Percentiles rank a stretch among this genome's conserved stretches.
These are phyloP conservation scores for Phytophthora pisi DNA, from an alignment of 352 stramenopile genomes.

Conservation along the genomic window DNA sequence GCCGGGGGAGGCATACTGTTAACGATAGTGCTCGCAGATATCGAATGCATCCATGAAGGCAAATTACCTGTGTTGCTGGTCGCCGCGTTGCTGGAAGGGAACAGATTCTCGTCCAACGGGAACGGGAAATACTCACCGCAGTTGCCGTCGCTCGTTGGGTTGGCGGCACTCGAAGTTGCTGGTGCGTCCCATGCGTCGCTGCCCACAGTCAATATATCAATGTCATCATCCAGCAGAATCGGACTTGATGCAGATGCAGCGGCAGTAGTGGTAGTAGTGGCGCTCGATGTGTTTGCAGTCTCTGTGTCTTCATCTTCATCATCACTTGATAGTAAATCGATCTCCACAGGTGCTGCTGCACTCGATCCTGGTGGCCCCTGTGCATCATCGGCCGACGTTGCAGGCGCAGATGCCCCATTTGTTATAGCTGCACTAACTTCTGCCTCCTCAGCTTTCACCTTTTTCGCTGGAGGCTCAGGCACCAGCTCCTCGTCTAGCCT, in stretches of 20 bases:
- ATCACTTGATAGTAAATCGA: slow-evolving; percentile 76
- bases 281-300: slow-evolving; percentile 9
- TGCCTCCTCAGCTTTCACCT: slow-evolving; percentile 57
- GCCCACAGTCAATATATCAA: slow-evolving; percentile 68
- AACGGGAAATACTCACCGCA: slow-evolving; percentile 60
- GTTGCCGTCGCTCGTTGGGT: slow-evolving; percentile 36
- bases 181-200: slow-evolving; percentile 68
- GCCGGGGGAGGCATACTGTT: slow-evolving; percentile 29
- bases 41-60: slow-evolving; percentile 39
- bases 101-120: slow-evolving; percentile 65
- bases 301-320: slow-evolving; percentile 50
- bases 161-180: slow-evolving; percentile 17
- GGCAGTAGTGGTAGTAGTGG: slow-evolving; percentile 1
- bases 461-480: slow-evolving; percentile 49
- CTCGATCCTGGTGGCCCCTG: slow-evolving; percentile 29
- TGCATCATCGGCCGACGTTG: slow-evolving; percentile 12
- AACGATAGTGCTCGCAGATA: slow-evolving; percentile 42
- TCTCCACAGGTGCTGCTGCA: slow-evolving; percentile 58
- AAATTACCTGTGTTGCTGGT: slow-evolving; percentile 26
- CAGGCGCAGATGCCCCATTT: slow-evolving; percentile 13
- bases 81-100: slow-evolving; percentile 32
- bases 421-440: slow-evolving; percentile 17
- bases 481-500: slow-evolving; percentile 57
- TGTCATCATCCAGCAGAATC: slow-evolving; percentile 63
- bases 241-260: slow-evolving; percentile 19